Conservation (phyloP, 108 stramenopile species). For the Skeletonema menzelii region DNA sequence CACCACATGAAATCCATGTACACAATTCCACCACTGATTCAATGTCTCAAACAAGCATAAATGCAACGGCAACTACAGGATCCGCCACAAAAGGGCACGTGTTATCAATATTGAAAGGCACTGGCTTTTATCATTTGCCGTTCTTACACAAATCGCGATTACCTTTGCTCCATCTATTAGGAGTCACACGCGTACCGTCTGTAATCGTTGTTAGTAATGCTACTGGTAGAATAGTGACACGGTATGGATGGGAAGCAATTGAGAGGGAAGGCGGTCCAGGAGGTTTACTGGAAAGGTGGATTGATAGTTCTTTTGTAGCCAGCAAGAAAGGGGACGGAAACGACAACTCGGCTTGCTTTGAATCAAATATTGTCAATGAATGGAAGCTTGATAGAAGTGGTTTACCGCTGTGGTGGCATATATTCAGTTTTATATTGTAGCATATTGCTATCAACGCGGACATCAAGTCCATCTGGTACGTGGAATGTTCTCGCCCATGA, state of each 20-base stretch:
- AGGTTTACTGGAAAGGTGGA: conserved; percentile 20
- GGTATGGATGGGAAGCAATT: conserved; percentile 44
- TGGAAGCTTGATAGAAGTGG: conserved; percentile 35
- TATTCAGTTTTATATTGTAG: not conserved
- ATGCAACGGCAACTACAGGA: not conserved
- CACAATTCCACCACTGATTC: not conserved
- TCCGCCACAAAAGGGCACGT: not conserved
- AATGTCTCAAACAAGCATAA: not conserved
- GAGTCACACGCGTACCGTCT: conserved; percentile 32
- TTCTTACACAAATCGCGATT: conserved; percentile 21
- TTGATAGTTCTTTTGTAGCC: conserved; percentile 1
- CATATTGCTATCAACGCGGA: not conserved
- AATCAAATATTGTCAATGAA: conserved; percentile 24
- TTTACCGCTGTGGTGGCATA: conserved; percentile 10
- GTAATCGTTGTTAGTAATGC: conserved; percentile 30
- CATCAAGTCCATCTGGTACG: not conserved
- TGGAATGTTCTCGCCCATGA: not conserved
- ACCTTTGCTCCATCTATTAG: conserved; percentile 23
- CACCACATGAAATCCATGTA: not conserved
- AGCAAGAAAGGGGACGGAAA: conserved; percentile 18
- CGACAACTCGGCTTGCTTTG: conserved; percentile 3
- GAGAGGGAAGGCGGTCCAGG: conserved; percentile 29
- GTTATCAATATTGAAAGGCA: conserved; percentile 7
- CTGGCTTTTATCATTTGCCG: conserved; percentile 36
- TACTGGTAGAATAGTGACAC: conserved; percentile 38